Conservation (phyloP, 352 stramenopile species). For the Globisporangium paddicum region DNA sequence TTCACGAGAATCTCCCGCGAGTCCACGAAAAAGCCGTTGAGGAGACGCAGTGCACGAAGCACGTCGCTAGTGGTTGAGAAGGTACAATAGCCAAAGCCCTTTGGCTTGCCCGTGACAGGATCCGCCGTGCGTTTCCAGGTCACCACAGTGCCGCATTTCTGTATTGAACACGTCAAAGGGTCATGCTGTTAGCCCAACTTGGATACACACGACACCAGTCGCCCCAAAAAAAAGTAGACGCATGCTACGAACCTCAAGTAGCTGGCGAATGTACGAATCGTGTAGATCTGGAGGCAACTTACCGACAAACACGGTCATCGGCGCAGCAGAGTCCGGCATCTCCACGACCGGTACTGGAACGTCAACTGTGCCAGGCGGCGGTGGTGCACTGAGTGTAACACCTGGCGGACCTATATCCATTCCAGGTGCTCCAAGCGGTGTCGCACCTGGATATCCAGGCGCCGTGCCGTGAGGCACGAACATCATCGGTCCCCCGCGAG, state of each 20-base stretch:
- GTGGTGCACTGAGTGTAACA: neutral
- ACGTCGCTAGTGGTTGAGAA: constrained; percentile 27
- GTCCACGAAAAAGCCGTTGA: constrained; percentile 38
- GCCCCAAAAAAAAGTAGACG: neutral
- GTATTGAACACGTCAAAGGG: neutral
- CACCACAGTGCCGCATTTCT: constrained; percentile 39
- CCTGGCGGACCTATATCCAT: neutral
- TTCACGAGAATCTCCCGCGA: constrained; percentile 41
- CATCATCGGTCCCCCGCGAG: constrained; percentile 7
- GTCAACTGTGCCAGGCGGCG: constrained; percentile 12
- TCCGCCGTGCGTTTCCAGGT: constrained; percentile 45
- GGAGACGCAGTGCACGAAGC: constrained; percentile 36
- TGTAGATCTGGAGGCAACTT: constrained; percentile 48
- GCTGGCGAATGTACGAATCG: constrained; percentile 44
- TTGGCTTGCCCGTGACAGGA: constrained; percentile 34
- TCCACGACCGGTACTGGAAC: constrained; percentile 8
- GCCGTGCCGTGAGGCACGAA: neutral
- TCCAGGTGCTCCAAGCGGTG: neutral
- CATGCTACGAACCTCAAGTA: constrained; percentile 28
- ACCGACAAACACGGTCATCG: constrained; percentile 45
- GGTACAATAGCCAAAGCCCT: constrained; percentile 46
- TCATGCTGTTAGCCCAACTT: neutral
- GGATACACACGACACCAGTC: neutral
- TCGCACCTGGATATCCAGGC: neutral
- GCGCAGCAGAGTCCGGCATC: constrained; percentile 20